A percentile compares a stretch with the other conserved stretches of the same genome.
Evolutionary conservation across 2,329 filamentous ascomycete genomes (phyloP).

Genomic region (Fusarium nodosum): DNA sequence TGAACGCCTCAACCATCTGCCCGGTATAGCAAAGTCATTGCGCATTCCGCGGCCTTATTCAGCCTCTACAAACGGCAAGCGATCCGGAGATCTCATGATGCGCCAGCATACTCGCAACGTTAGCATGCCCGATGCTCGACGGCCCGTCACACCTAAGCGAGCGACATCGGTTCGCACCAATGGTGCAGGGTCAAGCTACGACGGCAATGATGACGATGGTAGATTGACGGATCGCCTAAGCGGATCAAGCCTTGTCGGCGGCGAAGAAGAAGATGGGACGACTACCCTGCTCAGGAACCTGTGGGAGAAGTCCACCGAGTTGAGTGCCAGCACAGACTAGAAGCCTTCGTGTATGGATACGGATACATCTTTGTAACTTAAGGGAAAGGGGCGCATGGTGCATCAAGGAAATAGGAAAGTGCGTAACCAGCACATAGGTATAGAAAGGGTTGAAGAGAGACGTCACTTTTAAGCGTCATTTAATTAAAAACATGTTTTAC

Average conservation of each 20-base stretch:
- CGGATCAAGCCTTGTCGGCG: constrained; percentile 64
- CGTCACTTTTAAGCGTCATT: constrained; percentile 20
- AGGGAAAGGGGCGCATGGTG: constrained; percentile 25
- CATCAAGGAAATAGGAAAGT: constrained; percentile 27
- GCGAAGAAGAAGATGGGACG: constrained; percentile 65
- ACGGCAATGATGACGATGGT: constrained; percentile 61
- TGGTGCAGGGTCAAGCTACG: constrained; percentile 61
- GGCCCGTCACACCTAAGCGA: constrained; percentile 51
- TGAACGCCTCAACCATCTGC: constrained; percentile 60
- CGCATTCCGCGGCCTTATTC: constrained; percentile 61
- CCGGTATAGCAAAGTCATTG: constrained; percentile 64
- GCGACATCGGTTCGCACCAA: constrained; percentile 56
- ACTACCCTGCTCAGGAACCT: constrained; percentile 67
- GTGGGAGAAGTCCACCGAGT: constrained; percentile 72
- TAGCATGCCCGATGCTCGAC: constrained; percentile 56
- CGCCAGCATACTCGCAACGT: constrained; percentile 59
- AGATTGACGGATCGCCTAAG: constrained; percentile 61
- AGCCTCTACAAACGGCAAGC: constrained; percentile 57
- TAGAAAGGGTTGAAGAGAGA: constrained; percentile 29
- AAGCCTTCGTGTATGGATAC: constrained; percentile 8
- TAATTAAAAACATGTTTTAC: constrained; percentile 14
- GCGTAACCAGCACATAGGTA: constrained; percentile 27
- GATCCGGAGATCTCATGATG: constrained; percentile 49
- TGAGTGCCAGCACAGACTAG: constrained; percentile 63
- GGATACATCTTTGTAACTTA: constrained; percentile 24